Evolutionary conservation across 148 eudicot genomes (phyloP).

Genomic region (Chenopodium album): DNA sequence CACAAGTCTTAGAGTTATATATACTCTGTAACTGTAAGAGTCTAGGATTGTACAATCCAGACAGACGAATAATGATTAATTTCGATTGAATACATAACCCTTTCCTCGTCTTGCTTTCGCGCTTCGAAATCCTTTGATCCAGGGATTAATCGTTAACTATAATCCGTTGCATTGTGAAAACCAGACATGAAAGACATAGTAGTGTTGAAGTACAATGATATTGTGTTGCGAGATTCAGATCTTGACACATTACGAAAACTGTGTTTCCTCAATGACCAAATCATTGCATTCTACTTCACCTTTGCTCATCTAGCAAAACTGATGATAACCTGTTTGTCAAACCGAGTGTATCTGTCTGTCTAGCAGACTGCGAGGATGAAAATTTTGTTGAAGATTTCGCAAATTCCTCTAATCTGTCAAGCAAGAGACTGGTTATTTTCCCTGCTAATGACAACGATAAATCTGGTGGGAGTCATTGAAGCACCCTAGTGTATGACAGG

Average conservation of each 20-base stretch:
- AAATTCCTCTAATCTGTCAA: slow-evolving; percentile 1
- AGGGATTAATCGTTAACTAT: not conserved
- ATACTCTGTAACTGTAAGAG: too few relatives aligned
- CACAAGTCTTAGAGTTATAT: too few relatives aligned
- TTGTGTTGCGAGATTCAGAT: slow-evolving; percentile 15
- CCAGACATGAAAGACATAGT: slow-evolving; percentile 9
- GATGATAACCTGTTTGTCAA: slow-evolving; percentile 7
- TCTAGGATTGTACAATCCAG: too few relatives aligned
- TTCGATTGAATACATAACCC: too few relatives aligned
- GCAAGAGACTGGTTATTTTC: slow-evolving; percentile 20
- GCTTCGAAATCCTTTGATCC: too few relatives aligned
- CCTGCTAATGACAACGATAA: slow-evolving; percentile 13
- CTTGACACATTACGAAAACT: slow-evolving; percentile 11
- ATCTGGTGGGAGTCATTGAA: slow-evolving; percentile 13
- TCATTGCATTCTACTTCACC: slow-evolving; percentile 15
- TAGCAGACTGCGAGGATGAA: slow-evolving; percentile 10
- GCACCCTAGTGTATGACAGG: slow-evolving; percentile 15
- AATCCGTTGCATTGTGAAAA: too few relatives aligned
- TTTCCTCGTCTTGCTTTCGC: too few relatives aligned
- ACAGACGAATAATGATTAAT: too few relatives aligned
- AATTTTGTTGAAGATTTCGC: slow-evolving; percentile 3
- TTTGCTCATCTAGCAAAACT: not conserved
- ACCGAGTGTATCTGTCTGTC: not conserved
- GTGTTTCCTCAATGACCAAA: slow-evolving; percentile 19
- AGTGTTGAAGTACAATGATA: slow-evolving; percentile 14